Evolutionary conservation across 2,329 filamentous ascomycete species (phyloP), one percentile per base, ranked within the genome.

Genomic region (Cryphonectria radicalis): DNA sequence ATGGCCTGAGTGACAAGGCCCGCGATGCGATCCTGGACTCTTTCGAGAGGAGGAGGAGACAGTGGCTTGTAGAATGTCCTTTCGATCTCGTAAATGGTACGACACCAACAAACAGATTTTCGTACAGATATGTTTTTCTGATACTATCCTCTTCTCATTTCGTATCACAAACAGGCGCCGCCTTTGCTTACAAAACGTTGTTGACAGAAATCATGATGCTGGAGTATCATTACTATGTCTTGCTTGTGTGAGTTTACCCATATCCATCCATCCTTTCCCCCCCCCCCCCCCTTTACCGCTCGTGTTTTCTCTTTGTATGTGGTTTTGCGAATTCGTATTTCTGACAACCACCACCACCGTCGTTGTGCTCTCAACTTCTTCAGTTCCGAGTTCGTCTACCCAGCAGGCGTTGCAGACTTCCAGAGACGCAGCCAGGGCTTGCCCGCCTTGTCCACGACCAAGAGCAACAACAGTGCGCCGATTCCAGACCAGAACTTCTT

Each of bases 51-150:
- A 66, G 53, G 28, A 32, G 68, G 8, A 57, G 19, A n/a, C 69
- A 68, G 25, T 73, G 71, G 71, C 60, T 73, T 17, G 46, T 71
- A 17, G 70, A 70, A 35, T 73, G 71, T 37, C 71, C 71, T 5
- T 68, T 73, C 32, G 69, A 73, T 40, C 55, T 73, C 8, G 66
- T 71, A 13, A 73, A 67, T 25, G 71, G 71, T 73, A 43, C 46
- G 70, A 40, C 37, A 40, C 10, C 37, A 28, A 28, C 55, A 4
- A n/a, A 50, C 46, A 50, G 2, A n/a, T 65, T 19, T 19, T n/a
- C 25, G 37, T 40, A 25, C 22, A 42, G 17, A 40, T 22, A 63
- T 50, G 19, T 19, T 13, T 17, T 8, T 7, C 6, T 46, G 17
- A 19, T 50, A 50, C 17, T 11, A 4, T 40, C 28, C 11, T 32